A percentile compares a stretch with the other conserved stretches of the same genome.
These are phyloP conservation scores for Rhizopogon salebrosus DNA, from an alignment of 768 basidiomycete species.

Conservation along the genomic window DNA sequence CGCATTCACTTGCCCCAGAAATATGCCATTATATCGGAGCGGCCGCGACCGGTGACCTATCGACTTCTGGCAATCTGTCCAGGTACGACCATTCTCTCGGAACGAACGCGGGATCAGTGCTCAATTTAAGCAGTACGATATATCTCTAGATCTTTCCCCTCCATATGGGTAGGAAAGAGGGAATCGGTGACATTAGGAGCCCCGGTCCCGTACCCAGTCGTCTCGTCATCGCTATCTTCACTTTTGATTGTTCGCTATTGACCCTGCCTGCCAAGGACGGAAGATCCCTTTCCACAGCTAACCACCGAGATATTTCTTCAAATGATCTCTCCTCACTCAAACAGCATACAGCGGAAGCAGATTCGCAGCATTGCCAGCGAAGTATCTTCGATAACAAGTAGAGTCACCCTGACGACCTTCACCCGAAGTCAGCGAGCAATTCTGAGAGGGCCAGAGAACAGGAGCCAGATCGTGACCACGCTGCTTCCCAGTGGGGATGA, in stretches of 20 bases:
- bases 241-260: constrained; percentile 8
- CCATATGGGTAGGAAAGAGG: constrained; percentile 21
- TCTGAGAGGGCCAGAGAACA: neutral
- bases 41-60: constrained; percentile 81
- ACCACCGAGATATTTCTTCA: constrained; percentile 1
- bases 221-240: constrained; percentile 20
- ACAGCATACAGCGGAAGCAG: neutral
- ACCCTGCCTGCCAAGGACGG: constrained; percentile 3
- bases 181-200: constrained; percentile 22
- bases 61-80: constrained; percentile 73
- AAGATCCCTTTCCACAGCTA: neutral
- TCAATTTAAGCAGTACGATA: constrained; percentile 48
- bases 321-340: constrained; percentile 5
- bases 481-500: neutral
- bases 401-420: neutral
- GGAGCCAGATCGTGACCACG: neutral
- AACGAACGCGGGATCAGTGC: constrained; percentile 5
- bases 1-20: constrained; percentile 41
- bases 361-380: neutral
- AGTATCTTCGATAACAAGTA: neutral
- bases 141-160: constrained; percentile 37
- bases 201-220: constrained; percentile 20
- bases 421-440: neutral
- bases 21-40: constrained; percentile 86
- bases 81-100: constrained; percentile 41